Evolutionary conservation across 768 basidiomycete genomes (phyloP).

Genomic region (Gelatoporia subvermispora): DNA sequence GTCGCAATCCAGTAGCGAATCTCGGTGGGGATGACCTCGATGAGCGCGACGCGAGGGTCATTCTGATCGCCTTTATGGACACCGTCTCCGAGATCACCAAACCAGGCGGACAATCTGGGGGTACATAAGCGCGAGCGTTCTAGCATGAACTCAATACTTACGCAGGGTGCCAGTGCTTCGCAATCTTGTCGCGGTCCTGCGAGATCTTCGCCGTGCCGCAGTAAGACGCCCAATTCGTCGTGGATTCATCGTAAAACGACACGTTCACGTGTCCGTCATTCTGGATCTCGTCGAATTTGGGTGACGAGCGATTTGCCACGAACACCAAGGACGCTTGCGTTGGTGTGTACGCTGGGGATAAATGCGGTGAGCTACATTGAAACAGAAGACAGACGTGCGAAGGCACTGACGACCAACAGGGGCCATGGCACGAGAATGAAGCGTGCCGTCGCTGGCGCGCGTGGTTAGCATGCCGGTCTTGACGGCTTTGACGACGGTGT

Average conservation of each 20-base stretch:
- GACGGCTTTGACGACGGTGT: slow-evolving; percentile 56
- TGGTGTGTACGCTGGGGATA: slow-evolving; percentile 35
- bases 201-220: slow-evolving; percentile 66
- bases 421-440: slow-evolving; percentile 82
- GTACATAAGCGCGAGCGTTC: background rate
- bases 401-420: slow-evolving; percentile 54
- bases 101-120: slow-evolving; percentile 65
- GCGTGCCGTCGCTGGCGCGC: slow-evolving; percentile 54
- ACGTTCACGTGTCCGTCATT: slow-evolving; percentile 78
- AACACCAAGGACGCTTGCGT: slow-evolving; percentile 57
- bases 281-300: slow-evolving; percentile 73
- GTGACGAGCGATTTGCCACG: slow-evolving; percentile 67
- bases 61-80: slow-evolving; percentile 74
- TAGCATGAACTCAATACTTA: slow-evolving; percentile 26
- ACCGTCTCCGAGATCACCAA: slow-evolving; percentile 83
- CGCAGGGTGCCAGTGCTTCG: slow-evolving; percentile 54
- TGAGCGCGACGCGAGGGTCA: slow-evolving; percentile 76
- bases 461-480: slow-evolving; percentile 78
- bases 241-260: slow-evolving; percentile 62
- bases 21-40: slow-evolving; percentile 75
- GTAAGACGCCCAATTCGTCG: slow-evolving; percentile 78
- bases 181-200: slow-evolving; percentile 58
- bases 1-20: slow-evolving; percentile 79
- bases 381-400: background rate
- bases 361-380: background rate